Evolutionary conservation across 306 rosid genomes (phyloP), one percentile per base, ranked within the genome.

Genomic region (Cucurbita argyrosperma): DNA sequence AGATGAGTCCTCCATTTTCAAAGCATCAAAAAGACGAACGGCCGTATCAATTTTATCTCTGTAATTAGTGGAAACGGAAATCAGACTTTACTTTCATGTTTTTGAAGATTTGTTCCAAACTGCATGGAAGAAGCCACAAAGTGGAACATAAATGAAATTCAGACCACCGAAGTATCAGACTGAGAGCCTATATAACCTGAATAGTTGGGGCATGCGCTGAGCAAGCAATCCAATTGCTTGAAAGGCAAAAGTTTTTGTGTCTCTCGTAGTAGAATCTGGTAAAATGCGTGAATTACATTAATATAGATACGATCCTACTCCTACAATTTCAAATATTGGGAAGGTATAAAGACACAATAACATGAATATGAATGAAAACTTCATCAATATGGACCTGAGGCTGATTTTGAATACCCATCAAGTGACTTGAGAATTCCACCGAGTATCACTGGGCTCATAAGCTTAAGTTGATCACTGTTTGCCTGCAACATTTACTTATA

Each of bases 151-250:
- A 13, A 38, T 54, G 50, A 53, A 71, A 71, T 16, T 71, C 43
- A 39, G 63, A 52, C 61, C 15, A 69, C 19, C 30, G 35, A 47
- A 55, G 61, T 40, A 56, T 60, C 50, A 57, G 55, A 78, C 63
- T 26, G 59, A 74, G 57, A 68, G 72, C 23, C 38, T 73, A 61
- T 16, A 55, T 72, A 45, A 93, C 98, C 97, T 93, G 87, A 93
- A 93, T 75, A 93, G 94, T 67, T 86, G 88, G 78, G 97, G 98
- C 92, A 90, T 47, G 77, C 97, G 96, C 80, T 84, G 90, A 55
- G 97, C 89, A 83, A 93, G 89, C 85, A 93, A 80, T 68, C 94
- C 96, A 84, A 93, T 89, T 67, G 97, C 89, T 83, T 93, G 98
- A 84, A 86, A 93, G n/a, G 96, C 90, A 80, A 85, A 93, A 46